These are phyloP conservation scores for Speleostelium caveatum DNA, from an alignment of 78 protist genomes.

Conservation along the genomic window DNA sequence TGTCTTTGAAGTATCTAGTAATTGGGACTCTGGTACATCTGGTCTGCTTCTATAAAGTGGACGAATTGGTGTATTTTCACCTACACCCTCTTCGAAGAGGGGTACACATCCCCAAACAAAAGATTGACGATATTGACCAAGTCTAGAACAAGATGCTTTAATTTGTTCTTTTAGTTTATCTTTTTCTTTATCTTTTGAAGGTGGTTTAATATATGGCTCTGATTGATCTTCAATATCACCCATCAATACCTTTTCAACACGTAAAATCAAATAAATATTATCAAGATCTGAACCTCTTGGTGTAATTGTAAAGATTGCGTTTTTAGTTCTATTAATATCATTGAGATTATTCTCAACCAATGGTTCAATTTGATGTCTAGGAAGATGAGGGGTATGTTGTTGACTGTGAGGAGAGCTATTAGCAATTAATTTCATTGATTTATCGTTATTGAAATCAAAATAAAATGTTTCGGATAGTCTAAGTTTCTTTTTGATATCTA, in stretches of 20 bases:
- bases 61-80: conserved; percentile 42
- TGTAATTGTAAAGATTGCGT: conserved; percentile 21
- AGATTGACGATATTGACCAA: conserved; percentile 60
- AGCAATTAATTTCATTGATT: conserved; percentile 22
- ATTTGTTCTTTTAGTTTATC: conserved; percentile 59
- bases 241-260: conserved; percentile 62
- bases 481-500: conserved; percentile 42
- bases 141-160: conserved; percentile 24
- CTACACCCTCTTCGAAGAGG: conserved; percentile 60
- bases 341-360: neutral
- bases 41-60: conserved; percentile 51
- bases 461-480: conserved; percentile 49
- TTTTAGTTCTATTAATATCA: neutral
- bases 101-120: conserved; percentile 78
- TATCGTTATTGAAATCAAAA: conserved; percentile 62
- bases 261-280: conserved; percentile 36
- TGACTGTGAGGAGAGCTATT: neutral
- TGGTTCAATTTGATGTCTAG: no score
- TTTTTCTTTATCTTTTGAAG: conserved; percentile 50
- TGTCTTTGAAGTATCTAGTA: conserved; percentile 38
- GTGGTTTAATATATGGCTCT: conserved; percentile 57
- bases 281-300: conserved; percentile 27
- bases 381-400: neutral
- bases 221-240: conserved; percentile 71
- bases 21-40: conserved; percentile 34